Evolutionary conservation across 202 grass and related monocot species (phyloP), one percentile per base, ranked within the genome.

Genomic region (Zoysia matrella): DNA sequence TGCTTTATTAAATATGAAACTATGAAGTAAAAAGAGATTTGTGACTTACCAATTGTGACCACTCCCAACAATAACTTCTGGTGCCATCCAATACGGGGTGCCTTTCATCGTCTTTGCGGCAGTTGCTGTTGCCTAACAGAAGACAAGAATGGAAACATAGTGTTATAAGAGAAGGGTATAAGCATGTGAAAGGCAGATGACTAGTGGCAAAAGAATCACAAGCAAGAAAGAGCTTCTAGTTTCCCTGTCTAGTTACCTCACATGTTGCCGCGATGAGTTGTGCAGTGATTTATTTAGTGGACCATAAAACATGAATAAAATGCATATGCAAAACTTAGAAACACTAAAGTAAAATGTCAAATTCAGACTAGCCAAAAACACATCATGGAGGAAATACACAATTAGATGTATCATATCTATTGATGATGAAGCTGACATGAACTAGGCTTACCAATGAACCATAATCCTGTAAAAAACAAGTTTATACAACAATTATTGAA

Each of bases 101-200:
- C 95, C 95, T 84, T 98, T 94, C 90, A 91, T 94, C 47, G 92
- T 91, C 77, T 94, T 94, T n/a, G 92, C 92, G 58, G 95, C 92
- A 72, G 86, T 91, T 83, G 91, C 88, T 30, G 95, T 97, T 82
- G 92, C 92, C 95, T 97, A 56, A 82, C 47, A 86, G 39, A 82
- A 86, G 64, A n/a, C 12, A 77, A 68, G 1, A 14, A 50, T 8
- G 48, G 48, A 50, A 50, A 50, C 6, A 50, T 50, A 50, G 22
- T 50, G 4, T 50, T 8, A 8, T 30, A 30, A 8, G 48, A 50
- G 48, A 50, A 50, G 48, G 48, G 7, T 50, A 50, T 8, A 50
- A 50, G 1, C 58, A 36, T 6, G 7, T 6, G 7, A 8, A 50
- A 50, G 48, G 7, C 48, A 60, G 57, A 22, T 12, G 9, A 58